Conservation (phyloP, 2,329 filamentous ascomycete species). For the Colletotrichum magnum region DNA sequence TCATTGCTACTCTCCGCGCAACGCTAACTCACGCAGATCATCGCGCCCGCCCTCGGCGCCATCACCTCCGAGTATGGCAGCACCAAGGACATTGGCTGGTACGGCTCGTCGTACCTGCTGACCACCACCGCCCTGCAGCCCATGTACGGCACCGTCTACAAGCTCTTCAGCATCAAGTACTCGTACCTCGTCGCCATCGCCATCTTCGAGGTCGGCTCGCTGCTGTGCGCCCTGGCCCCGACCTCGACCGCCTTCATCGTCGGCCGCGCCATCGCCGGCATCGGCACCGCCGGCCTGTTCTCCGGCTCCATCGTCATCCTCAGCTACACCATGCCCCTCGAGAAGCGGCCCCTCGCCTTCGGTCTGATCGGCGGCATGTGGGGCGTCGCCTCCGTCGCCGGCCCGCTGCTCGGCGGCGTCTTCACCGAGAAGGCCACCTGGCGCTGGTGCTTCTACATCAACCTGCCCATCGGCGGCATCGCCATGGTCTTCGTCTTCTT, state of each 20-base stretch:
- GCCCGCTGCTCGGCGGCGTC: constrained; percentile 64
- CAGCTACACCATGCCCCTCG: constrained; percentile 63
- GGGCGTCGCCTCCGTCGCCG: constrained; percentile 67
- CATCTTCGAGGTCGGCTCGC: constrained; percentile 60
- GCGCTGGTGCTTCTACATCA: constrained; percentile 66
- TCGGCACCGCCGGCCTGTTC: constrained; percentile 66
- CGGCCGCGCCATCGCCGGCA: constrained; percentile 65
- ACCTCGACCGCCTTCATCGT: constrained; percentile 64
- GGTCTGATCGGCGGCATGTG: constrained; percentile 70
- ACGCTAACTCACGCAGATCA: constrained; percentile 45
- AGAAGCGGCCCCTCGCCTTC: constrained; percentile 67
- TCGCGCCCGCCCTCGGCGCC: constrained; percentile 66
- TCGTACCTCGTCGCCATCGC: constrained; percentile 59
- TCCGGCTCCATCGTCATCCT: constrained; percentile 65
- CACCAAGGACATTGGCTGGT: constrained; percentile 67
- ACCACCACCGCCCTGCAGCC: constrained; percentile 65
- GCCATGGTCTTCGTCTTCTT: constrained; percentile 63
- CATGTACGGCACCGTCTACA: constrained; percentile 65
- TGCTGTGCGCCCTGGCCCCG: constrained; percentile 61
- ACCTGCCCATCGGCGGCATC: constrained; percentile 62
- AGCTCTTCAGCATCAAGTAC: constrained; percentile 64
- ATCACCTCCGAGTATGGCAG: constrained; percentile 62
- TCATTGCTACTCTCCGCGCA: no score
- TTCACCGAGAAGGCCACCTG: constrained; percentile 65
- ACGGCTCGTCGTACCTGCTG: constrained; percentile 64